Evolutionary conservation across 2,329 filamentous ascomycete genomes (phyloP).

Genomic region (Gnomoniopsis sp.): DNA sequence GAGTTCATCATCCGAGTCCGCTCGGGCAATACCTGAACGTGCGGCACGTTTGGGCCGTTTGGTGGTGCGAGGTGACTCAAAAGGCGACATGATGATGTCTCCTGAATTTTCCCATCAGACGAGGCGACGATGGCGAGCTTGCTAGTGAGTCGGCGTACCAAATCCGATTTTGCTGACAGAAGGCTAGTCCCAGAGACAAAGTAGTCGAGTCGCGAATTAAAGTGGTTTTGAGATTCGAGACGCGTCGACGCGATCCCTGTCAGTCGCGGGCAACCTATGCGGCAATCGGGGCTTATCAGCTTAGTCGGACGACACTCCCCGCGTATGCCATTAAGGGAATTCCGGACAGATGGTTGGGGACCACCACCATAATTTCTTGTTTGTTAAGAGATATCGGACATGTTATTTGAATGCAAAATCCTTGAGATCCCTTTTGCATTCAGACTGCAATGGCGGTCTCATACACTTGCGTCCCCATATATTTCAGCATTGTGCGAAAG

Average conservation of each 20-base stretch:
- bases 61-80: not conserved
- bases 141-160: not conserved
- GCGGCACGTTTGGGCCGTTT: constrained; percentile 17
- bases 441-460: too few relatives aligned
- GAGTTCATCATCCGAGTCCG: constrained; percentile 87
- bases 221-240: constrained; percentile 8
- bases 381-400: not conserved
- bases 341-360: not conserved
- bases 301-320: constrained; percentile 1
- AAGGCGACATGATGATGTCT: constrained; percentile 3
- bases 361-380: not conserved
- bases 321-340: not conserved
- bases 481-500: too few relatives aligned
- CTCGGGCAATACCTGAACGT: constrained; percentile 60
- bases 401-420: too few relatives aligned
- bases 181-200: not conserved
- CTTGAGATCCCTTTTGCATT: too few relatives aligned
- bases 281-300: constrained; percentile 6
- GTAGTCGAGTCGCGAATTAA: not conserved
- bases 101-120: not conserved
- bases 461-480: too few relatives aligned
- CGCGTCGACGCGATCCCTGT: constrained; percentile 16
- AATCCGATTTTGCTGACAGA: not conserved
- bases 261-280: not conserved
- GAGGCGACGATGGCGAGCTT: too few relatives aligned